phyloP scores from a whole-genome alignment of 176 grass and related monocot species.

The Paspalum notatum region DNA sequence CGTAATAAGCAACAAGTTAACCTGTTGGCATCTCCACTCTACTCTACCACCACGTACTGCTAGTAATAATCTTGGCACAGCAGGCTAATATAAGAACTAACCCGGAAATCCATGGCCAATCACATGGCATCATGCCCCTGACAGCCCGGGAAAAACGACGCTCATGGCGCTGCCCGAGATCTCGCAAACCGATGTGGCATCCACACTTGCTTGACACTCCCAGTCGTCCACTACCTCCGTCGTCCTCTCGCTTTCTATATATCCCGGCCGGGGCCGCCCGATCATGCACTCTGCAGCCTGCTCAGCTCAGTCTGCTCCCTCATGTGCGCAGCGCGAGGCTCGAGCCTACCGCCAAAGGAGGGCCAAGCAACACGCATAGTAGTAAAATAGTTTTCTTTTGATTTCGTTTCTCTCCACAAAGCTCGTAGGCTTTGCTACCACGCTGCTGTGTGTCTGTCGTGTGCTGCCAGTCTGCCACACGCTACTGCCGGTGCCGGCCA shows the following conservation, averaged over 20 bases:
- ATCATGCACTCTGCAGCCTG: background rate
- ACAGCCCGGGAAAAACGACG: constrained; percentile 34
- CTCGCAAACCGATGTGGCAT: constrained; percentile 17
- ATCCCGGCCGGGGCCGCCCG: background rate
- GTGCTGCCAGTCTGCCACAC: background rate
- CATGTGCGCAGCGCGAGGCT: constrained; percentile 35
- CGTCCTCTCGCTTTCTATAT: background rate
- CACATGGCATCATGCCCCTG: constrained; percentile 47
- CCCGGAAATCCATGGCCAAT: constrained; percentile 47
- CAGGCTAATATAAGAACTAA: constrained; percentile 11
- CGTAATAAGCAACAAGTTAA: no score
- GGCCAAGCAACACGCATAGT: background rate
- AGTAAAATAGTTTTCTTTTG: background rate
- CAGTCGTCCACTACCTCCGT: constrained; percentile 4
- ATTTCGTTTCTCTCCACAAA: background rate
- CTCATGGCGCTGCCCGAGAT: constrained; percentile 24
- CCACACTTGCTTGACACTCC: background rate
- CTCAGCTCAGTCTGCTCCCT: background rate
- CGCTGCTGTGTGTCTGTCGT: background rate
- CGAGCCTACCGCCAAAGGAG: constrained; percentile 25
- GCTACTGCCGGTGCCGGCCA: background rate
- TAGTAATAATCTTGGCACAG: no score
- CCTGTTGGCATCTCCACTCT: no score
- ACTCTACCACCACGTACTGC: background rate
- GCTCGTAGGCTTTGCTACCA: background rate